A percentile compares a stretch with the other conserved stretches of the same genome.
Evolutionary conservation across 768 basidiomycete species (phyloP).

Genomic region (Tephrocybe sp.): DNA sequence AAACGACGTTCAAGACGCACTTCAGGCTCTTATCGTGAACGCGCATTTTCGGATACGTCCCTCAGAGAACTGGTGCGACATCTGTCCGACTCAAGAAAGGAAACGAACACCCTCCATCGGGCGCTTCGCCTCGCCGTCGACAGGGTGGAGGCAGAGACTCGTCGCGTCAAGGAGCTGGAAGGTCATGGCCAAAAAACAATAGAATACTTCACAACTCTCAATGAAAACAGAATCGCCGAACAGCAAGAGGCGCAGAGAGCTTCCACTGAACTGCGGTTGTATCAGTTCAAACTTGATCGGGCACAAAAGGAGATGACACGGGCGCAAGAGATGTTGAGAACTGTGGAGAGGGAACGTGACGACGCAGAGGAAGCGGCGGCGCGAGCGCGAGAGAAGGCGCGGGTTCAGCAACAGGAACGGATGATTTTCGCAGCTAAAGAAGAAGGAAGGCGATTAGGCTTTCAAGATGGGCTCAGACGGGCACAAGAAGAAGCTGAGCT

Average conservation of each 20-base stretch:
- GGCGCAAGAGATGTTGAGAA: slow-evolving; percentile 47
- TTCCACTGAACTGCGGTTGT: slow-evolving; percentile 34
- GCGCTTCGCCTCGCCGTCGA: slow-evolving; percentile 34
- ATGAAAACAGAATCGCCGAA: slow-evolving; percentile 33
- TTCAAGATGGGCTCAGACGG: slow-evolving; percentile 46
- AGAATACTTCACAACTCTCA: slow-evolving; percentile 32
- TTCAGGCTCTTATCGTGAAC: slow-evolving; percentile 8
- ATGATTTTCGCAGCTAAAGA: slow-evolving; percentile 53
- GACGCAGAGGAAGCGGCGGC: slow-evolving; percentile 56
- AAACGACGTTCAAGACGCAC: no score
- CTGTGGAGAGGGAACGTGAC: slow-evolving; percentile 49
- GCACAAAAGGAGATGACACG: slow-evolving; percentile 50
- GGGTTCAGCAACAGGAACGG: slow-evolving; percentile 48
- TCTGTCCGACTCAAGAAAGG: slow-evolving; percentile 31
- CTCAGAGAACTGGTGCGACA: slow-evolving; percentile 29
- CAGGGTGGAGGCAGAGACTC: slow-evolving; percentile 33
- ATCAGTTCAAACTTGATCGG: slow-evolving; percentile 37
- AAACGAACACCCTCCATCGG: slow-evolving; percentile 32
- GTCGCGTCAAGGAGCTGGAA: slow-evolving; percentile 33
- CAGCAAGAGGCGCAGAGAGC: slow-evolving; percentile 36
- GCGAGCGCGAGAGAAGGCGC: slow-evolving; percentile 47
- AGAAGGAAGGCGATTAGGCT: slow-evolving; percentile 51
- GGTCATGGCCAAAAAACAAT: slow-evolving; percentile 29
- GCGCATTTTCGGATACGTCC: slow-evolving; percentile 5
- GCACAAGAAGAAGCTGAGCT: slow-evolving; percentile 30